These are phyloP conservation scores for Penicillium sp. DNA, from an alignment of 2,329 filamentous ascomycete genomes.

Conservation along the genomic window DNA sequence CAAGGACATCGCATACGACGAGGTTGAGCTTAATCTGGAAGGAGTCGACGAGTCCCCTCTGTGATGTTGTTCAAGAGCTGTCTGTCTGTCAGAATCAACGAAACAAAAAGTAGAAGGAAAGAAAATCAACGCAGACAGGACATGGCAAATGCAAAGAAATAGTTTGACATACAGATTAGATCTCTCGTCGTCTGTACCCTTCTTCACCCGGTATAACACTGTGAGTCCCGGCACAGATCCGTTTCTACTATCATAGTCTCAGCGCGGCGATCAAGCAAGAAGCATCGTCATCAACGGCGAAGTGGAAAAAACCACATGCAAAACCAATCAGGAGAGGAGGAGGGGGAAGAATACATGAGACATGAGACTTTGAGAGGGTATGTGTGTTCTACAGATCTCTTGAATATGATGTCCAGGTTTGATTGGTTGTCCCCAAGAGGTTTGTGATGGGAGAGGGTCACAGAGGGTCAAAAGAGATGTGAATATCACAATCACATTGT, in stretches of 20 bases:
- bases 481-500: conserved; percentile 3
- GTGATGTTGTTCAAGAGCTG: conserved; percentile 1
- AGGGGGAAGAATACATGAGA: background rate
- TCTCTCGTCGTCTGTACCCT: conserved; percentile 7
- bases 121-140: background rate
- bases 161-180: conserved; percentile 3
- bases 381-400: background rate
- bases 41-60: conserved; percentile 12
- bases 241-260: conserved; percentile 13
- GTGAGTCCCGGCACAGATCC: conserved; percentile 11
- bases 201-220: conserved; percentile 10
- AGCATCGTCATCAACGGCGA: conserved; percentile 3
- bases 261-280: conserved; percentile 11
- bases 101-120: no score
- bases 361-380: background rate
- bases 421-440: background rate
- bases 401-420: background rate
- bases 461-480: background rate
- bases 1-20: conserved; percentile 37
- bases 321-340: no score
- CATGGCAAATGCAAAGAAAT: background rate
- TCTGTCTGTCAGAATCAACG: conserved; percentile 1
- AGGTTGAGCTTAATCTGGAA: conserved; percentile 6
- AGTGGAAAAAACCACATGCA: background rate
- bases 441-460: background rate